phyloP scores from a whole-genome alignment of 2,329 filamentous ascomycete genomes.

The Hymenoscyphus scutula region DNA sequence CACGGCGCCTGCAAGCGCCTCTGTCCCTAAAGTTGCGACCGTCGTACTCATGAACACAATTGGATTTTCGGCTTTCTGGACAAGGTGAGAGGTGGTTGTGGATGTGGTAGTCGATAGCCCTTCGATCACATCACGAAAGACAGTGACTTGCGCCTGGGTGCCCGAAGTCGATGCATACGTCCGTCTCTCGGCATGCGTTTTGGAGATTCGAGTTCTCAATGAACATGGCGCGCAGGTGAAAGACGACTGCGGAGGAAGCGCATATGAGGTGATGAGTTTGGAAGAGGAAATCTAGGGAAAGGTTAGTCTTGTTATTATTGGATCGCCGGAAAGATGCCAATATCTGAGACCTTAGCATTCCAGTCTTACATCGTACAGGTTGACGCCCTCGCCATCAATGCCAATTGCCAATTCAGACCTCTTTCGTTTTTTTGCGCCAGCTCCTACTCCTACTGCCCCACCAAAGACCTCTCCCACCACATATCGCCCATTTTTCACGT shows the following conservation, averaged over 20 bases:
- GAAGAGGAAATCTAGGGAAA: slow-evolving; percentile 54
- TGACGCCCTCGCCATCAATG: slow-evolving; percentile 63
- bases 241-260: slow-evolving; percentile 61
- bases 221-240: slow-evolving; percentile 63
- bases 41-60: slow-evolving; percentile 44
- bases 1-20: slow-evolving; percentile 11
- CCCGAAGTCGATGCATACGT: slow-evolving; percentile 57
- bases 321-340: not conserved
- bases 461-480: slow-evolving; percentile 61
- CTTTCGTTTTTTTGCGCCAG: slow-evolving; percentile 58
- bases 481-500: slow-evolving; percentile 50
- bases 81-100: slow-evolving; percentile 45
- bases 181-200: slow-evolving; percentile 52
- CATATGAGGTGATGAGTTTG: slow-evolving; percentile 63
- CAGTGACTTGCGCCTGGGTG: slow-evolving; percentile 50
- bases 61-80: slow-evolving; percentile 41
- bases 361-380: slow-evolving; percentile 60
- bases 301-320: slow-evolving; percentile 18
- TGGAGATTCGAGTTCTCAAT: slow-evolving; percentile 45
- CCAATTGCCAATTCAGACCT: slow-evolving; percentile 62
- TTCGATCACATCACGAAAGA: slow-evolving; percentile 58
- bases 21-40: slow-evolving; percentile 17
- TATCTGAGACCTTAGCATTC: not conserved
- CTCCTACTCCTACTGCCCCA: slow-evolving; percentile 53
- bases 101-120: slow-evolving; percentile 52